Evolutionary conservation across 208 protist species (phyloP).

Genomic region (Perkinsela sp.): DNA sequence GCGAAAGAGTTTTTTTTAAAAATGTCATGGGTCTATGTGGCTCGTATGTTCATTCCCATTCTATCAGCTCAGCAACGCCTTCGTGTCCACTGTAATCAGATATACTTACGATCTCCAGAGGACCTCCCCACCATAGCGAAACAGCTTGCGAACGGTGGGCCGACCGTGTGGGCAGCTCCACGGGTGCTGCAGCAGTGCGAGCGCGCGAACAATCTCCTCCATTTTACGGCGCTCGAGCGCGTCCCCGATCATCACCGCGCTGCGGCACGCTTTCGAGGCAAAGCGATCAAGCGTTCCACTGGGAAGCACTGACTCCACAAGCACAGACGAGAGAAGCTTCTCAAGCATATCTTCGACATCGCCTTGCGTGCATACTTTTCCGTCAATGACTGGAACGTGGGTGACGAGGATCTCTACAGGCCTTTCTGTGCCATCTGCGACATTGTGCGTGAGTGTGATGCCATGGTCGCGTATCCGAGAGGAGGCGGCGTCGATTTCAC

Average conservation of each 20-base stretch:
- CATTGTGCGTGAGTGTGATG: conserved; percentile 23
- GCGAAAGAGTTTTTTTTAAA: no score
- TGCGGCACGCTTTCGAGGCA: conserved; percentile 64
- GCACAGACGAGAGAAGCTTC: conserved; percentile 26
- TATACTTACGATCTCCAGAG: no score
- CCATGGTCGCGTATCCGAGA: conserved; percentile 36
- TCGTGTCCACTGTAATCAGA: no score
- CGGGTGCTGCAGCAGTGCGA: conserved; percentile 46
- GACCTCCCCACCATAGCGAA: not conserved
- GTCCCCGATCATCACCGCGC: conserved; percentile 72
- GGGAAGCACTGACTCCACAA: conserved; percentile 19
- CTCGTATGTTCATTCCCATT: no score
- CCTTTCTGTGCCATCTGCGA: conserved; percentile 11
- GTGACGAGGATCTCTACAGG: conserved; percentile 29
- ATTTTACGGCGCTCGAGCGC: conserved; percentile 34
- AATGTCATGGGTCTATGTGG: no score
- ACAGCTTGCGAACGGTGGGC: conserved; percentile 29
- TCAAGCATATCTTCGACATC: conserved; percentile 60
- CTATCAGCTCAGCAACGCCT: no score
- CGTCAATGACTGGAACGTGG: conserved; percentile 40
- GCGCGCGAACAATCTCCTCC: conserved; percentile 25
- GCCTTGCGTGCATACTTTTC: conserved; percentile 36
- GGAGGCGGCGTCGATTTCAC: conserved; percentile 27
- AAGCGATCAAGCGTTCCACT: conserved; percentile 57
- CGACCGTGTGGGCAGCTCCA: conserved; percentile 80